Base-by-base conservation (phyloP, 2,329 filamentous ascomycete species). In the Sarocladium kiliense region DNA sequence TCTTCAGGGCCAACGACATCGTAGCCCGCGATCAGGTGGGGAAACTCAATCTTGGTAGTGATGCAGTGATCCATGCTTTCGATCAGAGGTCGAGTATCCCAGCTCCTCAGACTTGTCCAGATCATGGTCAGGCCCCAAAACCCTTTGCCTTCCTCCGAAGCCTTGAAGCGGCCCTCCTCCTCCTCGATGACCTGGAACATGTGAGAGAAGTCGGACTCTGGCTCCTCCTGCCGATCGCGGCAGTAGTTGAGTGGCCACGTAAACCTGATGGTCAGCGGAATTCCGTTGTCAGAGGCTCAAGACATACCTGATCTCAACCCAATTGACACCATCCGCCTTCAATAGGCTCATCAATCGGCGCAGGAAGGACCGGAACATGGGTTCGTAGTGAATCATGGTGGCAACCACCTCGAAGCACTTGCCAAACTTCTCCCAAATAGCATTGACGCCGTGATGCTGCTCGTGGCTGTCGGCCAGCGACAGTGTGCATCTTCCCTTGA, bases 1-100 rank as follows among this genome's bases (percentile, higher is more conserved):
- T 95, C 89, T 74, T 97, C 93, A 69, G 93, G 88, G 0, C 91
- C 92, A 4, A 96, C 91, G 10, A 97, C 74, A 69, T 97, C 93
- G 70, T 91, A 97, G 11, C 93, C 93, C 25, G 88, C 85, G 62
- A 97, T 84, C 7, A 95, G 77, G 51, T 91, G 78, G 0, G 93
- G 90, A 66, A 87, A 92, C 30, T 82, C 79, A 55, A 88, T 74
- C 71, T 97, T 97, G 62, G 89, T 86, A 3, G 82, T 78, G 62
- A 97, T 90, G 70, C 92, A 97, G 60, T 88, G 75, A 66, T 93
- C 88, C 92, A 97, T 97, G 68, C 84, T 84, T 59, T 91, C 81
- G 19, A 91, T 76, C 47, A 97, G 82, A 14, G 75, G 69, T 49
- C 85, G 83, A 16, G 86, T 86, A 25, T 81, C 77, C 54, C 83